Conservation (phyloP, 78 protist genomes). For the Anaeramoeba ignava region DNA sequence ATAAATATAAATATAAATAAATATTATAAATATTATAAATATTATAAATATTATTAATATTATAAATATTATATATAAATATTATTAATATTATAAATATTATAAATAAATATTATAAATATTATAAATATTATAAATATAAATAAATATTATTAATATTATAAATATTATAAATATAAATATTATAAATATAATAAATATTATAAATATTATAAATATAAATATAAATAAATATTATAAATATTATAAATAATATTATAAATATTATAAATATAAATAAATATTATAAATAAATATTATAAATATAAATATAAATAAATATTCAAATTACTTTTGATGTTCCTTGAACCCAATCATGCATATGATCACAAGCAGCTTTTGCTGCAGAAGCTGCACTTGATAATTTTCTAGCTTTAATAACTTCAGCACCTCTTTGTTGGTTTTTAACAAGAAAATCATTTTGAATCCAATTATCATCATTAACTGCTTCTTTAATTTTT, state of each 20-base stretch:
- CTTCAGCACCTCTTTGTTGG: slow-evolving; percentile 82
- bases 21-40: neutral
- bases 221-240: neutral
- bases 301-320: too few species aligned
- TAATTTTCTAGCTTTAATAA: slow-evolving; percentile 52
- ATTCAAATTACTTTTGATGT: slow-evolving; percentile 21
- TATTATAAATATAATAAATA: neutral
- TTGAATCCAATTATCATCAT: slow-evolving; percentile 45
- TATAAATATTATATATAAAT: too few species aligned
- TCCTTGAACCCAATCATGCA: slow-evolving; percentile 48
- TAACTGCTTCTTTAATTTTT: slow-evolving; percentile 4
- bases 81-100: too few species aligned
- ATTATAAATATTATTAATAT: neutral
- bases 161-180: neutral
- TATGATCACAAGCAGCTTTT: slow-evolving; percentile 54
- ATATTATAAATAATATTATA: too few species aligned
- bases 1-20: neutral
- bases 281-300: too few species aligned
- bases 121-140: neutral
- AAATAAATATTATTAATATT: neutral
- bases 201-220: neutral
- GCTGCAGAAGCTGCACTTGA: slow-evolving; percentile 73
- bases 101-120: neutral
- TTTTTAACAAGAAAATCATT: slow-evolving; percentile 48
- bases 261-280: too few species aligned